Evolutionary conservation across 2,329 filamentous ascomycete genomes (phyloP).

Genomic region (Xylaria hypoxylon): DNA sequence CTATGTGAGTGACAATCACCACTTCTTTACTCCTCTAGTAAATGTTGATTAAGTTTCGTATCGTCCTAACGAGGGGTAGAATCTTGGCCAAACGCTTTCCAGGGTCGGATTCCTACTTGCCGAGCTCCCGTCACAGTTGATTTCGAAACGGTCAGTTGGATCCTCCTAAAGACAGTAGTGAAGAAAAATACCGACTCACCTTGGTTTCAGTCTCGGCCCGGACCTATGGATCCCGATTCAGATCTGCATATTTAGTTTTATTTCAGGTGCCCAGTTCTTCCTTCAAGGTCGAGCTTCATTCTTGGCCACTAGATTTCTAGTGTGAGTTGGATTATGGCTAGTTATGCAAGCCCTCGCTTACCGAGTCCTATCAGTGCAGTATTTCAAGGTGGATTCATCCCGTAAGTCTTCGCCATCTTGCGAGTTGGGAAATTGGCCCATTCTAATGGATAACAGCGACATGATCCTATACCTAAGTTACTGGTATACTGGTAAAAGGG

Average conservation of each 20-base stretch:
- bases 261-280: conserved; percentile 46
- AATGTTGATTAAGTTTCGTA: background rate
- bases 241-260: conserved; percentile 46
- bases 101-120: conserved; percentile 44
- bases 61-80: conserved; percentile 39
- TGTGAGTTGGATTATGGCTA: conserved; percentile 40
- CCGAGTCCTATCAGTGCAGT: conserved; percentile 49
- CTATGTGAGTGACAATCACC: conserved; percentile 44
- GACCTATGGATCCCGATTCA: conserved; percentile 48
- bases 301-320: conserved; percentile 50
- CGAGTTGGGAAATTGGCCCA: background rate
- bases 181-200: conserved; percentile 24
- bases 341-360: conserved; percentile 26
- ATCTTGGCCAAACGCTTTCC: conserved; percentile 49
- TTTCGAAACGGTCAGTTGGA: conserved; percentile 44
- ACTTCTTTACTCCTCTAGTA: conserved; percentile 1
- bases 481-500: conserved; percentile 72
- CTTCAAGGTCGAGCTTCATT: conserved; percentile 48
- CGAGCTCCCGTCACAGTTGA: conserved; percentile 43
- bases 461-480: conserved; percentile 73
- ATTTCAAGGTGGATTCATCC: conserved; percentile 67
- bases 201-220: conserved; percentile 43
- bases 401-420: conserved; percentile 56
- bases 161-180: background rate
- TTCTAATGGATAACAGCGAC: conserved; percentile 44